phyloP scores from a whole-genome alignment of 1,139 yeast species.

The Lodderomyces parapsilosis region DNA sequence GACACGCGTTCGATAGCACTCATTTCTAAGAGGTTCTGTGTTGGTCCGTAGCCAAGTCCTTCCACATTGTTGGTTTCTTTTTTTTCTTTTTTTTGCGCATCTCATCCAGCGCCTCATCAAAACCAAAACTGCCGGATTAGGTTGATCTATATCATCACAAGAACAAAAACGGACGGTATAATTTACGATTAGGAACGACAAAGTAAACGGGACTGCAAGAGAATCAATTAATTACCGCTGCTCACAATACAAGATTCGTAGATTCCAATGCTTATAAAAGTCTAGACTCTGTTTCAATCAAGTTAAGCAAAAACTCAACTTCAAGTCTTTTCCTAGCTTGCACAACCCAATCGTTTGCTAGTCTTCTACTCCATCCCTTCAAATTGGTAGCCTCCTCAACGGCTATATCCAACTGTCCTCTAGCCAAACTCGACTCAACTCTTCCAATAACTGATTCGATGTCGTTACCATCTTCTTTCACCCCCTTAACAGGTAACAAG shows the following conservation, averaged over 20 bases:
- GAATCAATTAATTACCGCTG: too few relatives aligned
- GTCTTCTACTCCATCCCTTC: constrained; percentile 90
- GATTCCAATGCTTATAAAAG: constrained; percentile 27
- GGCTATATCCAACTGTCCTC: constrained; percentile 81
- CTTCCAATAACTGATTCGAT: constrained; percentile 87
- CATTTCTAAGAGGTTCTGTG: constrained; percentile 1
- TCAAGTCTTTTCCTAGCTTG: constrained; percentile 90
- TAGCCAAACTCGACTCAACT: constrained; percentile 71
- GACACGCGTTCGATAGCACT: constrained; percentile 20
- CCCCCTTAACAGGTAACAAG: constrained; percentile 62
- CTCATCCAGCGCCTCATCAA: constrained; percentile 1
- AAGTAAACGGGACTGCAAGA: too few relatives aligned
- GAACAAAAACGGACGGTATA: background rate
- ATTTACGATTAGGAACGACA: background rate
- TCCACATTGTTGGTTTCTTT: too few relatives aligned
- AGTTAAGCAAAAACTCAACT: constrained; percentile 72
- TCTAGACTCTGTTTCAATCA: constrained; percentile 59
- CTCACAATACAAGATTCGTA: too few relatives aligned
- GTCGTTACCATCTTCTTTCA: constrained; percentile 67
- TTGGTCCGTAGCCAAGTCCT: background rate
- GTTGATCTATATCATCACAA: too few relatives aligned
- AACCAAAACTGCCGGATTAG: too few relatives aligned
- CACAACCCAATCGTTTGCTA: constrained; percentile 88
- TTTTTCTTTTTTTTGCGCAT: constrained; percentile 3
- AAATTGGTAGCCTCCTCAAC: constrained; percentile 88